phyloP scores from a whole-genome alignment of 1,139 yeast species.

The Suhomyces guaymorum region DNA sequence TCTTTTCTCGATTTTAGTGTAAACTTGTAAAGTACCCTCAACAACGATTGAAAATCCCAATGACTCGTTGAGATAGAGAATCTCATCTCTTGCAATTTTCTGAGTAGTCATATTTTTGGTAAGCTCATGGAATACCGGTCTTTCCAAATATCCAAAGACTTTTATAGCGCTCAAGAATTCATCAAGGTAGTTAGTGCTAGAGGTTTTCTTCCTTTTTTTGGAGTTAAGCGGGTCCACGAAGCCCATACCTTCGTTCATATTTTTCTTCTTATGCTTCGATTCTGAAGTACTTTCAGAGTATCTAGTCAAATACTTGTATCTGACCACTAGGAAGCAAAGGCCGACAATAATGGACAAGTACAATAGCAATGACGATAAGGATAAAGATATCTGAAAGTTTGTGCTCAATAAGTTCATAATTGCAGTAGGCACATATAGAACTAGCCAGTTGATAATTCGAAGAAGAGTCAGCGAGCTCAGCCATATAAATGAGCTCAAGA shows the following conservation, averaged over 20 bases:
- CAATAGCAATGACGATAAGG: constrained; percentile 35
- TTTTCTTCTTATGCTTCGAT: constrained; percentile 8
- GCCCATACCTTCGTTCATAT: constrained; percentile 11
- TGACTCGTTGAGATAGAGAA: constrained; percentile 63
- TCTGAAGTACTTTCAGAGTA: constrained; percentile 33
- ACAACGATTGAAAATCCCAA: constrained; percentile 92
- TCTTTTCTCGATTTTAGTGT: constrained; percentile 51
- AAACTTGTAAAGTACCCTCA: constrained; percentile 85
- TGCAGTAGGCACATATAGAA: constrained; percentile 25
- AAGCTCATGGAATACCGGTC: constrained; percentile 87
- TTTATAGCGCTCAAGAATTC: constrained; percentile 89
- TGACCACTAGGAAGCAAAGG: constrained; percentile 31
- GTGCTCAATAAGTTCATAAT: constrained; percentile 28
- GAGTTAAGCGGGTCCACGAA: constrained; percentile 20
- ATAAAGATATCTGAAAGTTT: constrained; percentile 35
- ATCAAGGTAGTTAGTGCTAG: constrained; percentile 61
- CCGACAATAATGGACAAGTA: constrained; percentile 22
- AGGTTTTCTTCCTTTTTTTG: constrained; percentile 32
- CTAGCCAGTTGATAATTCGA: constrained; percentile 20
- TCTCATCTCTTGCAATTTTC: constrained; percentile 74
- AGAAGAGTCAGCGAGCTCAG: constrained; percentile 23
- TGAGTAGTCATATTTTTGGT: constrained; percentile 92
- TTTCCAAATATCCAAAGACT: constrained; percentile 89
- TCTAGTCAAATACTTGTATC: constrained; percentile 42
- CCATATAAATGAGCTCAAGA: constrained; percentile 17